Evolutionary conservation across 441 rosid genomes (phyloP), one percentile per base, ranked within the genome.

Genomic region (Breynia disticha): DNA sequence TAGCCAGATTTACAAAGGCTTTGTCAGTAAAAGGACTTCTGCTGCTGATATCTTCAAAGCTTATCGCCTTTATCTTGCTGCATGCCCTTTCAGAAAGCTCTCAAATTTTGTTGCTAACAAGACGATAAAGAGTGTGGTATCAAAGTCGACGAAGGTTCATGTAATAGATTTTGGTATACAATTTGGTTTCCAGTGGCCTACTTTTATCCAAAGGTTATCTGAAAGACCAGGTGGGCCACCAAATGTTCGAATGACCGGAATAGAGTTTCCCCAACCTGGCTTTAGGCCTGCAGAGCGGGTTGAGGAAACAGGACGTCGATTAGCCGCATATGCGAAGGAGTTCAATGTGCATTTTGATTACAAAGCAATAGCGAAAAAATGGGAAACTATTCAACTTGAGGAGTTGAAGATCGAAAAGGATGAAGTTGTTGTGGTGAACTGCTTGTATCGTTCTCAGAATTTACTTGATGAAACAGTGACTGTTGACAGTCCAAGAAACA

Each of bases 391-490:
- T 57, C 60, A 11, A 52, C 19, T 76, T 3, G 86, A 83, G 55
- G 96, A 90, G 51, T 76, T 90, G 67, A 83, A 87, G 72, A 67
- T 90, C 22, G 67, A 61, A 16, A 55, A 60, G 5, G 73, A 74
- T 39, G 97, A 86, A 55, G 49, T 54, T 3, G 44, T 68, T 16
- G 66, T 79, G 22, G 93, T 87, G 38, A 85, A 76, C 62, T 87
- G 96, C 51, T 45, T 87, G 52, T 80, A 78, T 67, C 76, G 96
- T 55, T 64, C 75, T 56, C 74, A 80, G 81, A 87, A 81, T 67
- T 73, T 90, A 67, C 81, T 71, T 16, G 97, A 90, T 60, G 96
- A 90, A 68, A 73, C 93, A 0, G 80, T 87, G 59, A 57, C 73
- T 20, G 79, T 71, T 41, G 73, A 77, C 52, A 78, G 86, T 65